These are phyloP conservation scores for Eucalyptus virginea DNA, from an alignment of 345 rosid genomes.

Conservation along the genomic window DNA sequence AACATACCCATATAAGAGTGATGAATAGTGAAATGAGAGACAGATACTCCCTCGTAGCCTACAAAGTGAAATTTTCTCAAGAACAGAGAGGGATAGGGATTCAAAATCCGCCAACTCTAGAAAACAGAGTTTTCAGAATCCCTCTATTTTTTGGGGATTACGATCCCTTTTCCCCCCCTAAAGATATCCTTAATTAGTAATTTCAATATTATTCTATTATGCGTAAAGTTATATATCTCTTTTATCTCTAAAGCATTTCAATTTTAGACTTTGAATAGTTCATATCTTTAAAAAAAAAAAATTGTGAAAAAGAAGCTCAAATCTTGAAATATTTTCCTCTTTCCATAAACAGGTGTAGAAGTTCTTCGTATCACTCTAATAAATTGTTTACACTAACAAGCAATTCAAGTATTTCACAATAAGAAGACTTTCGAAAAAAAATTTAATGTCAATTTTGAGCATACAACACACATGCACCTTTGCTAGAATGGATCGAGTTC, in stretches of 20 bases:
- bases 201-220: background rate
- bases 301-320: background rate
- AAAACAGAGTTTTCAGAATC: background rate
- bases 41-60: no score
- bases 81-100: background rate
- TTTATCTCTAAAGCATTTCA: background rate
- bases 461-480: background rate
- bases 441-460: background rate
- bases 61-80: background rate
- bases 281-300: background rate
- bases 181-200: background rate
- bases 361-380: background rate
- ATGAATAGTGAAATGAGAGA: no score
- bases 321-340: background rate
- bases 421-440: background rate
- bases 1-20: no score
- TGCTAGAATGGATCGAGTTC: background rate
- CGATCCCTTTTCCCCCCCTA: no score
- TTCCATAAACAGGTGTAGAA: background rate
- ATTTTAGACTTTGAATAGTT: background rate
- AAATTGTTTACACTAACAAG: background rate
- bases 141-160: background rate
- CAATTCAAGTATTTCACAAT: background rate
- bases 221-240: background rate
- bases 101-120: background rate